These are phyloP conservation scores for Termitomyces sp. DNA, from an alignment of 768 basidiomycete genomes.

Conservation along the genomic window DNA sequence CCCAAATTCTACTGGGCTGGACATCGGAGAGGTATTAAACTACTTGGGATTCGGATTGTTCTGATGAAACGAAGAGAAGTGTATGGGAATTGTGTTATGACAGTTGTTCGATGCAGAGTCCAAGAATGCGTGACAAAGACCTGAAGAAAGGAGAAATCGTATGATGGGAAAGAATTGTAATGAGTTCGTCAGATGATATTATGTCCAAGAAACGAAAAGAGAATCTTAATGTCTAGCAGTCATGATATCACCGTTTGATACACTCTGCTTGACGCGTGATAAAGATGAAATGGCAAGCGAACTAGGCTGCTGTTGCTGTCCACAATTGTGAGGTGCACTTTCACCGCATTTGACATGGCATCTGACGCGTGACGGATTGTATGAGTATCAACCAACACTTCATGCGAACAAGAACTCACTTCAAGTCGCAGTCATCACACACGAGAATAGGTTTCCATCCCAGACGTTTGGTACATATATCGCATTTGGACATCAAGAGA, in stretches of 20 bases:
- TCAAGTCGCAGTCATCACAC: constrained; percentile 85
- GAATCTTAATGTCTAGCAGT: constrained; percentile 14
- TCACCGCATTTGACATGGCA: constrained; percentile 89
- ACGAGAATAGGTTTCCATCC: constrained; percentile 83
- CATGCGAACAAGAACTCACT: constrained; percentile 32
- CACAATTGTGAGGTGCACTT: constrained; percentile 73
- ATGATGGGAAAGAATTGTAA: neutral
- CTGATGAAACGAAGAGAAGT: neutral
- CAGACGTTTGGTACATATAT: constrained; percentile 74
- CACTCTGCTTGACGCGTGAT: constrained; percentile 33
- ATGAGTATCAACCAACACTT: constrained; percentile 1
- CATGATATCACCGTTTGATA: constrained; percentile 23
- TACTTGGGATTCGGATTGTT: neutral
- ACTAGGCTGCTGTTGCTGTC: constrained; percentile 28
- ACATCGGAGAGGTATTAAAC: neutral
- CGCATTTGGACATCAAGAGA: constrained; percentile 70
- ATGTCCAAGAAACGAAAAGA: neutral
- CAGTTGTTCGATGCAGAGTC: neutral
- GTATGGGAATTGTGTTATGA: neutral
- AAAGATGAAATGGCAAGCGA: constrained; percentile 29
- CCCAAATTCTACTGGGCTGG: neutral
- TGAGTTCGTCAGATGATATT: neutral
- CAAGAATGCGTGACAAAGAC: neutral
- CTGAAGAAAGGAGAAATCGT: neutral
- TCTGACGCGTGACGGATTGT: constrained; percentile 34